Percentiles rank a stretch among this genome's conserved stretches.
Conservation (phyloP, 176 grass and related monocot species). For the Musa beccarii region DNA sequence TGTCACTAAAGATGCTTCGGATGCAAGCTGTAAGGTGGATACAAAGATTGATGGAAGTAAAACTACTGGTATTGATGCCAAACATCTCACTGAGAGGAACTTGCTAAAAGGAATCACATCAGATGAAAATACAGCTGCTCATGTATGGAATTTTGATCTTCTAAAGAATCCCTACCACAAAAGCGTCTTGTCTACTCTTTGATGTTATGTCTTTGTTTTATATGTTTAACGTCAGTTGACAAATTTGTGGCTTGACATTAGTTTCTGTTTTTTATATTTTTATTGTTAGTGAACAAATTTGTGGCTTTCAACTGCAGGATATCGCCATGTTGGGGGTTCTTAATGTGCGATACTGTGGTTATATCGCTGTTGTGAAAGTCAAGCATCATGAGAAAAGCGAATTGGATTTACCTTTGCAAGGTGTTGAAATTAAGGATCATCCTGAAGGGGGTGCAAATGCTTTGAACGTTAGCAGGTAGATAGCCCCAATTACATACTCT, state of each 20-base stretch:
- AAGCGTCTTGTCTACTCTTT: neutral
- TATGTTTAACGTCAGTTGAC: neutral
- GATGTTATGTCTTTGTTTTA: neutral
- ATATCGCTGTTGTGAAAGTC: constrained; percentile 83
- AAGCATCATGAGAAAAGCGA: constrained; percentile 47
- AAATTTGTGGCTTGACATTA: constrained; percentile 11
- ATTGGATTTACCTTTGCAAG: constrained; percentile 39
- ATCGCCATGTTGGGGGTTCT: constrained; percentile 80
- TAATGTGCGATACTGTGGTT: constrained; percentile 84
- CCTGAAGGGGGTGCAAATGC: constrained; percentile 93
- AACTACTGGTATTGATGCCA: constrained; percentile 50
- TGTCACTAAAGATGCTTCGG: constrained; percentile 78
- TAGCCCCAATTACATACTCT: constrained; percentile 18
- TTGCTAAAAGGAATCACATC: constrained; percentile 97
- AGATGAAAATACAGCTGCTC: constrained; percentile 97
- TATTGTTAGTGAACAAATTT: constrained; percentile 17
- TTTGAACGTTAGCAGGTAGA: constrained; percentile 90
- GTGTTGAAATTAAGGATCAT: constrained; percentile 63
- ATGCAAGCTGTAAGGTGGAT: constrained; percentile 95
- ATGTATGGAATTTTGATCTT: constrained; percentile 41
- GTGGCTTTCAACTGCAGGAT: constrained; percentile 58
- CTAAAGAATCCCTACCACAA: neutral
- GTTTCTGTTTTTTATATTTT: neutral
- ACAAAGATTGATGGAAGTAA: constrained; percentile 79
- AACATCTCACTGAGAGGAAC: constrained; percentile 71